Percentiles rank a stretch among this genome's conserved stretches.
phyloP scores from a whole-genome alignment of 1,284 basidiomycete genomes.

The Xerocomus minutiporus region DNA sequence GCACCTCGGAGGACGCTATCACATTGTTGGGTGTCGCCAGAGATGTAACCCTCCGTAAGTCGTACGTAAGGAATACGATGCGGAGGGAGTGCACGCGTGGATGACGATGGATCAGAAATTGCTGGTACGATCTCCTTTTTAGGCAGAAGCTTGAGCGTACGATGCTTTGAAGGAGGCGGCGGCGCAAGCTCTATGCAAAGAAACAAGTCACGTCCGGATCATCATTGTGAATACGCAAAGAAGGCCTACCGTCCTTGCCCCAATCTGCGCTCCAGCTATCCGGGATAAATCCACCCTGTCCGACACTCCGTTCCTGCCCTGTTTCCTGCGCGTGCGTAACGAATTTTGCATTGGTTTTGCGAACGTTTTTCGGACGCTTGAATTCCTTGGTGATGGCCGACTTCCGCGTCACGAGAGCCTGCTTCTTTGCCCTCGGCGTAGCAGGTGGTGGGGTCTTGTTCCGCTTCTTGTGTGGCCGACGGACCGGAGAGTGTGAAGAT shows the following conservation, averaged over 20 bases:
- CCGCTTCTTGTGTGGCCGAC: constrained; percentile 2
- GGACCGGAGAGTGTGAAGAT: neutral
- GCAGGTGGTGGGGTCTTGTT: neutral
- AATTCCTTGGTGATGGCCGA: neutral
- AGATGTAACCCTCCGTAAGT: constrained; percentile 43
- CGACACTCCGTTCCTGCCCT: neutral
- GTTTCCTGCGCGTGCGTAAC: neutral
- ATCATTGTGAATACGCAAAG: neutral
- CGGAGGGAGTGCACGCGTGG: constrained; percentile 17
- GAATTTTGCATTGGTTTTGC: constrained; percentile 1
- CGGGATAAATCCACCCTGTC: constrained; percentile 6
- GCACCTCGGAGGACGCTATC: constrained; percentile 22
- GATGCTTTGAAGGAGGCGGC: constrained; percentile 14
- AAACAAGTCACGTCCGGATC: neutral
- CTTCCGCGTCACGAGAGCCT: neutral
- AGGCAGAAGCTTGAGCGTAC: constrained; percentile 5
- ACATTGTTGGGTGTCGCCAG: constrained; percentile 31
- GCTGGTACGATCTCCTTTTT: constrained; percentile 15
- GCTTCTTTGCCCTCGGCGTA: constrained; percentile 4
- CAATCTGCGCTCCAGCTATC: constrained; percentile 25
- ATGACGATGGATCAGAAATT: constrained; percentile 1
- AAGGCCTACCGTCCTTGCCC: neutral
- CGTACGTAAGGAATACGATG: constrained; percentile 28
- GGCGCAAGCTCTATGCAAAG: constrained; percentile 17
- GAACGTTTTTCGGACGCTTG: constrained; percentile 4